Base-by-base conservation (phyloP, 371 early-diverging fungal genomes). In the Rhizopus microsporus region DNA sequence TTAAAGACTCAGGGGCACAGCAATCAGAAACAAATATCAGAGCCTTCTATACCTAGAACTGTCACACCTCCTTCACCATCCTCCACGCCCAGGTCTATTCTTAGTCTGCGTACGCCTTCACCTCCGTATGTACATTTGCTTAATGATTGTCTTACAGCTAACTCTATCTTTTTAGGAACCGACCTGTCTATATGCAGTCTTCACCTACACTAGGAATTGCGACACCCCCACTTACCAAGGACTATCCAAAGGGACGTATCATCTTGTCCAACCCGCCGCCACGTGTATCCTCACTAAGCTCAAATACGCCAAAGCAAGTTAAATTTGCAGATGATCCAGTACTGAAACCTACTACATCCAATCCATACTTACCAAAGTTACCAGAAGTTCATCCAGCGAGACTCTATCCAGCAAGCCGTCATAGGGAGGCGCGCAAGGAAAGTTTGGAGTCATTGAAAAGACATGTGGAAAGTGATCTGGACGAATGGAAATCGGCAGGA, bases 401-500 rank as follows among this genome's bases (percentile, higher is more conserved):
- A 51, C 43, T 74, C 29, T 78, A 78, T 33, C 79, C 74, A 13
- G 59, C 70, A 2, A 67, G 69, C 16, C 59, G 74, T 13, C 79
- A 78, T 54, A 55, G 72, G 6, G 54, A 51, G 1, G 63, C 60
- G 3, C 65, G 75, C 5, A 75, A 72, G 43, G 58, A 70, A 43
- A 66, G 72, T 12, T 52, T 78, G 45, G 70, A 72, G 0, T 70
- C 61, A 43, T 67, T 82, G 13, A 81, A 85, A 37, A 64, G 64
- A 2, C 64, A 78, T 40, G 67, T 73, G 0, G 50, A 61, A 4
- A 68, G 73, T 17, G 66, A 70, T 16, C 51, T 80, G 40, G 67
- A 66, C 3, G 77, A 79, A 8, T 85, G 85, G 85, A 72, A 67
- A 16, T 56, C 65, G 4, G 60, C 69, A 10, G 71, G 78, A 0